Base-by-base conservation (phyloP, 495 filamentous ascomycete genomes). In the Podospora appendiculata region DNA sequence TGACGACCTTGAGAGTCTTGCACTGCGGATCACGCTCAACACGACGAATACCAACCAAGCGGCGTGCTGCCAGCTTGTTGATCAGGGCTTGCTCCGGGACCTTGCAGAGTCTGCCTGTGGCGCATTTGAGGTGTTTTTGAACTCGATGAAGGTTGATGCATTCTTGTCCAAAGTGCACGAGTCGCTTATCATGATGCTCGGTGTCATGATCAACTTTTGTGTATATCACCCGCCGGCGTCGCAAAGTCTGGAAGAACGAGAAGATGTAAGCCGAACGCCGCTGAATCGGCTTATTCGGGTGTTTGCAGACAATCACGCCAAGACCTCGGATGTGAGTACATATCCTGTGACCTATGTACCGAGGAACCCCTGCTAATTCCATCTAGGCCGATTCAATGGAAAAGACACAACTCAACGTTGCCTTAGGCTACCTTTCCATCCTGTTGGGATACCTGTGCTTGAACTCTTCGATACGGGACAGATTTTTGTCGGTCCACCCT, bases 381-480 rank as follows among this genome's bases (percentile, higher is more conserved):
- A 6, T 45, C 1, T 55, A 96, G 89, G 90, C 88, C 50, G 83
- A 88, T 64, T 93, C 90, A 0, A 79, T 91, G 60, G 78, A 89
- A 63, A 88, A 89, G 58, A 83, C 85, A n/a, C 84, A 86, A 47
- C 79, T 83, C 47, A 95, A 92, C 64, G 90, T 99, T 32, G 87
- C 88, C 3, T 83, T 91, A 52, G 94, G 94, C 32, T 99, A 95
- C 60, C 75, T 99, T 41, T 83, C 92, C 1, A 82, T 97, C 5
- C 73, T 96, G 4, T 72, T 99, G 10, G 85, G 88, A 32, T 88
- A 86, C 46, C 74, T 96, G 13, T 90, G 86, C 61, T 71, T 91
- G 16, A 70, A 82, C 47, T 45, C 60, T 11, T 70, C 73, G 32
- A 79, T 81, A 11, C 66, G 78, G 35, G 62, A 67, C 25, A 64